These are phyloP conservation scores for Tephrocybe sp. DNA, from an alignment of 768 basidiomycete genomes.

Conservation along the genomic window DNA sequence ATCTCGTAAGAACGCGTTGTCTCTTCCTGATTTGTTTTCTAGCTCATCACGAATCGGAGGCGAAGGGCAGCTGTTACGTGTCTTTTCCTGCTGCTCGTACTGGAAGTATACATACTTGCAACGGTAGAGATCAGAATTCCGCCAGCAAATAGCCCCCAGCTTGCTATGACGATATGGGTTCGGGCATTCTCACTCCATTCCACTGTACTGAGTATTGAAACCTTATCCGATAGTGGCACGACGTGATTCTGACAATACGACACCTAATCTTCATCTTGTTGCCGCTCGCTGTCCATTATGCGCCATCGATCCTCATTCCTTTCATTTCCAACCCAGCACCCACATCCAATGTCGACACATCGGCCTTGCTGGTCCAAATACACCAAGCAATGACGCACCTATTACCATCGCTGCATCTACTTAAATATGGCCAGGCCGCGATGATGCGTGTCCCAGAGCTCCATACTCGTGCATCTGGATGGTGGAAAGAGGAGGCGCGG, in stretches of 20 bases:
- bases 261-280: conserved; percentile 57
- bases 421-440: conserved; percentile 58
- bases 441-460: conserved; percentile 52
- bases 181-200: conserved; percentile 12
- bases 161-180: conserved; percentile 33
- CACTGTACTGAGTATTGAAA: not conserved
- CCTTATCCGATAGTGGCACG: conserved; percentile 57
- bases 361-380: conserved; percentile 22
- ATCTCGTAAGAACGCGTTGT: not conserved
- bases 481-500: conserved; percentile 57
- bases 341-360: conserved; percentile 23
- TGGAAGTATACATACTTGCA: conserved; percentile 54
- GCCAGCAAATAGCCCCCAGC: conserved; percentile 18
- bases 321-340: conserved; percentile 22
- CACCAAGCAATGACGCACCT: conserved; percentile 36
- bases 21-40: conserved; percentile 19
- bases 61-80: conserved; percentile 46
- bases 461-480: conserved; percentile 44
- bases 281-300: conserved; percentile 48
- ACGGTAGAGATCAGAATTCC: conserved; percentile 50
- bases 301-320: conserved; percentile 36
- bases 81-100: conserved; percentile 47
- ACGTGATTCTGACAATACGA: conserved; percentile 54
- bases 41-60: conserved; percentile 26
- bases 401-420: conserved; percentile 48